Percentiles rank a stretch among this genome's conserved stretches.
These are phyloP conservation scores for Paraglomus occultum DNA, from an alignment of 192 early-diverging fungal species.

Conservation along the genomic window DNA sequence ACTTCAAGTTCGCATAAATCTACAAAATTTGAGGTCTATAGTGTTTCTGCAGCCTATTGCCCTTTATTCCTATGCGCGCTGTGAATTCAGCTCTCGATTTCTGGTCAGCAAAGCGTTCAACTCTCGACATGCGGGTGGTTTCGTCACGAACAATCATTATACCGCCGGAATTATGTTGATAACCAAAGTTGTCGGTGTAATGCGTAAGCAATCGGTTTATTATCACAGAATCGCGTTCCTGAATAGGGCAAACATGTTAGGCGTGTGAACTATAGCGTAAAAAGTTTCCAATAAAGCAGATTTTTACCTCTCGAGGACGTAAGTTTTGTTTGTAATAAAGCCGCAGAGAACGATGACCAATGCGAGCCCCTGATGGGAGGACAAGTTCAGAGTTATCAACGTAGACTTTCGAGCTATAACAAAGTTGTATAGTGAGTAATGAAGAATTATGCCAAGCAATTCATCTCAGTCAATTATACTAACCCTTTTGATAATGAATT, in stretches of 20 bases:
- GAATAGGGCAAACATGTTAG: constrained; percentile 24
- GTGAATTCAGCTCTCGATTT: constrained; percentile 51
- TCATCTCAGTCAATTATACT: background rate
- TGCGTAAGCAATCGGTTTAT: constrained; percentile 76
- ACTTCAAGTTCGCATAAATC: background rate
- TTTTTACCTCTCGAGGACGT: constrained; percentile 55
- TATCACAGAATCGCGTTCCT: constrained; percentile 69
- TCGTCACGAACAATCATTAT: constrained; percentile 37
- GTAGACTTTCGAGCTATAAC: constrained; percentile 48
- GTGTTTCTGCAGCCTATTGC: constrained; percentile 85
- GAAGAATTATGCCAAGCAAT: background rate
- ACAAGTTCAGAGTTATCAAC: constrained; percentile 83
- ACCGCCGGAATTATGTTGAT: constrained; percentile 38
- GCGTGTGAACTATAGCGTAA: too few species aligned
- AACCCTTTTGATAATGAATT: constrained; percentile 31
- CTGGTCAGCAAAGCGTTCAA: constrained; percentile 57
- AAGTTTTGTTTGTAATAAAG: constrained; percentile 87
- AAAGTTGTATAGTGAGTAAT: background rate
- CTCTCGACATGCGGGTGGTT: constrained; percentile 40
- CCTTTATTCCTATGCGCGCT: constrained; percentile 64
- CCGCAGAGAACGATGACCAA: constrained; percentile 79
- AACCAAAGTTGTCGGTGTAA: constrained; percentile 55
- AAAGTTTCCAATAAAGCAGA: background rate
- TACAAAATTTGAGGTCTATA: constrained; percentile 82
- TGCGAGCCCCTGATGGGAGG: constrained; percentile 76